Base-by-base conservation (phyloP, 345 rosid species). In the Eutrema japonicum region DNA sequence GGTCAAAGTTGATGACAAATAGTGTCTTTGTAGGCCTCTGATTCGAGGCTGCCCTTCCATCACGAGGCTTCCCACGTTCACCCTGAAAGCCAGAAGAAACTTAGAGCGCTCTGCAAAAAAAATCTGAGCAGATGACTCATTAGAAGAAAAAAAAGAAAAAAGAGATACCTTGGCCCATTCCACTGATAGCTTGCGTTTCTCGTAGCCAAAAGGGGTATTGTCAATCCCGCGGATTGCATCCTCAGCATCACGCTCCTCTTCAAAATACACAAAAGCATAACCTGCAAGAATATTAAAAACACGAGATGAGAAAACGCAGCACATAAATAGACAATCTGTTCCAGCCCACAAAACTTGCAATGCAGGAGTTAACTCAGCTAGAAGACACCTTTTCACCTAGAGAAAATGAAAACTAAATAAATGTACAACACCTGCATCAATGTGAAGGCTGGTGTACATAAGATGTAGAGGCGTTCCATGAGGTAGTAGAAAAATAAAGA, bases 1-100 rank as follows among this genome's bases (percentile, higher is more conserved):
- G 96, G 82, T 90, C 95, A 46, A 88, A 88, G 80, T 90, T 90
- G 69, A 93, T 90, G 14, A 86, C 93, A 78, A 93, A 93, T 79
- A 90, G 86, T 36, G 96, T 90, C 76, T 87, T 90, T 1, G 98
- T 90, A 12, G 96, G 98, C 82, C 93, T 87, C 80, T 81, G 88
- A 45, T 85, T 88, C 0, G 83, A 71, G 26, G 64, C 50, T 37
- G 82, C 73, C 73, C 47, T 85, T 22, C 83, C 95, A 73, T 88
- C 97, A 38, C 85, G 85, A 64, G 72, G 81, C 9, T 89, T 82
- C 40, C 91, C 96, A 60, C 92, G 89, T 69, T 85, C 96, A 50
- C 93, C 96, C 96, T 93, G 70, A 53, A 68, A 46, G 79, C 59
- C 43, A 76, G 37, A 50, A 70, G 38, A 51, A 51, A 13, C 51